Evolutionary conservation across 768 basidiomycete genomes (phyloP).

Genomic region (Bullera alba): DNA sequence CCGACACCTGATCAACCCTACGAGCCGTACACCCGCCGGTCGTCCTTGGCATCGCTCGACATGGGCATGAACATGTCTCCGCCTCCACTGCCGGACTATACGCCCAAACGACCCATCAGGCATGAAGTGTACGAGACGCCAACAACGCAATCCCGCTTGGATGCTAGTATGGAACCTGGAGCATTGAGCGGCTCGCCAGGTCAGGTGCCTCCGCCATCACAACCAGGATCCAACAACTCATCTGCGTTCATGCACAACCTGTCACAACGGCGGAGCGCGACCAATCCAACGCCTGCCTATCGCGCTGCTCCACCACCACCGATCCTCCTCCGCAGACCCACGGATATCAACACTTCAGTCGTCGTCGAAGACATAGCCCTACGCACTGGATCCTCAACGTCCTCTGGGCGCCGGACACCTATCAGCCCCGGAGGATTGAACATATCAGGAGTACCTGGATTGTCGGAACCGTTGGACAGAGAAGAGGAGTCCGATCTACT

Average conservation of each 20-base stretch:
- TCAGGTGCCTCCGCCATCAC: not conserved
- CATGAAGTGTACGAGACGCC: not conserved
- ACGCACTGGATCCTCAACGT: slow-evolving; percentile 3
- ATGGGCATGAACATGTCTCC: not conserved
- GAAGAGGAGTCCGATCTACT: slow-evolving; percentile 12
- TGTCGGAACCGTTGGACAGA: not conserved
- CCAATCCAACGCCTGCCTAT: slow-evolving; percentile 3
- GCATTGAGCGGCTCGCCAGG: not conserved
- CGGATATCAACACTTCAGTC: slow-evolving; percentile 6
- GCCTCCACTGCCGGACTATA: not conserved
- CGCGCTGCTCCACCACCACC: slow-evolving; percentile 29
- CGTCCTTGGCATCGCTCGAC: slow-evolving; percentile 4
- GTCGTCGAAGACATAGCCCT: not conserved
- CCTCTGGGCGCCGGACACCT: not conserved
- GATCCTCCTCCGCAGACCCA: slow-evolving; percentile 27
- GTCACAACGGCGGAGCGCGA: not conserved
- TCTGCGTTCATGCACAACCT: not conserved
- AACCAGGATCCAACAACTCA: not conserved
- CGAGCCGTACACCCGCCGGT: slow-evolving; percentile 6
- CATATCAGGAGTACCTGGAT: slow-evolving; percentile 8
- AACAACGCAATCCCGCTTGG: too few species aligned
- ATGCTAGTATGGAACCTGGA: not conserved
- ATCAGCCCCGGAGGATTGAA: slow-evolving; percentile 9
- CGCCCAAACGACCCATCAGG: not conserved
- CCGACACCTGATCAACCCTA: slow-evolving; percentile 19